Evolutionary conservation across 2,329 filamentous ascomycete genomes (phyloP).

Genomic region (Fusarium tricinctum): DNA sequence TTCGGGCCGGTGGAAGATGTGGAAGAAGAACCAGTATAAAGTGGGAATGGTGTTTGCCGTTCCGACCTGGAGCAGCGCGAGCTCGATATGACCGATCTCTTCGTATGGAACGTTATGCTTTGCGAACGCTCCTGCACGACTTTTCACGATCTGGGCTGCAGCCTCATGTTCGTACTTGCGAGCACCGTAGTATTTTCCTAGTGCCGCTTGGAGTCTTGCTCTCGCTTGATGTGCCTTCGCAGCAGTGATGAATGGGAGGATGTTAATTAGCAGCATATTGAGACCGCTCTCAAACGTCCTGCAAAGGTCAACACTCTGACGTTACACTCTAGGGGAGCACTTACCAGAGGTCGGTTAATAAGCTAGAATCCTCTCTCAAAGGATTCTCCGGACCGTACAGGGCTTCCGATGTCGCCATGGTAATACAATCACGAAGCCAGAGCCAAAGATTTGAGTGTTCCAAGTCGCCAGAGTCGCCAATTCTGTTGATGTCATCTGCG

Average conservation of each 20-base stretch:
- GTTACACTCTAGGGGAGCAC: accelerated
- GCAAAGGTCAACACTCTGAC: not conserved
- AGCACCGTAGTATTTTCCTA: slow-evolving; percentile 25
- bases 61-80: slow-evolving; percentile 51
- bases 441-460: slow-evolving; percentile 41
- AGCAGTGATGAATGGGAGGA: slow-evolving; percentile 30
- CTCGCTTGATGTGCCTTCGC: slow-evolving; percentile 20
- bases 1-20: slow-evolving; percentile 50
- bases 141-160: slow-evolving; percentile 51
- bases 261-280: slow-evolving; percentile 18
- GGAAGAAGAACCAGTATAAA: slow-evolving; percentile 55
- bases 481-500: slow-evolving; percentile 47
- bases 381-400: slow-evolving; percentile 34
- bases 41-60: slow-evolving; percentile 57
- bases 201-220: slow-evolving; percentile 18
- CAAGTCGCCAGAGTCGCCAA: slow-evolving; percentile 22
- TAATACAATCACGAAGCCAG: slow-evolving; percentile 55
- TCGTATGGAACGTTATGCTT: not conserved
- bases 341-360: slow-evolving; percentile 28
- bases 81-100: slow-evolving; percentile 40
- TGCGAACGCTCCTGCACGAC: slow-evolving; percentile 8
- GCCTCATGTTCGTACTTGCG: slow-evolving; percentile 20
- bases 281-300: slow-evolving; percentile 32
- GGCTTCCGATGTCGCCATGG: slow-evolving; percentile 31
- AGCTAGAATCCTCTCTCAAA: not conserved